phyloP scores from a whole-genome alignment of 345 rosid species.

The Microthlaspi erraticum region DNA sequence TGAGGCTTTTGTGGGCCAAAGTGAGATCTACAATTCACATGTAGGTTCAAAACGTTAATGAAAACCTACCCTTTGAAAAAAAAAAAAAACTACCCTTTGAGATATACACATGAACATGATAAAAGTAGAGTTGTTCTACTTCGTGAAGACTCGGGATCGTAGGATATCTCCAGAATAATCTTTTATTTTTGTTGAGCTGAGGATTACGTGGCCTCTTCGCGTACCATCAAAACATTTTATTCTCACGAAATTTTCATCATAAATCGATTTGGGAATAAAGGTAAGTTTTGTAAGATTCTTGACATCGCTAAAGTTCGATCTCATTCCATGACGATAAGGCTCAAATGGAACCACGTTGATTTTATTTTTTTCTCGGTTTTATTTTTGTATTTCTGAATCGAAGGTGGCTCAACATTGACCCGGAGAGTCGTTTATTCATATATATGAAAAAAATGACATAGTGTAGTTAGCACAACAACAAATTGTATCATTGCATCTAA shows the following conservation, averaged over 20 bases:
- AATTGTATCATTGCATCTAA: too few relatives aligned
- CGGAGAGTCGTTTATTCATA: conserved; percentile 23
- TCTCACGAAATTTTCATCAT: conserved; percentile 13
- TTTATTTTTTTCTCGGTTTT: not conserved
- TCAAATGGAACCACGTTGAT: conserved; percentile 11
- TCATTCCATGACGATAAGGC: conserved; percentile 37
- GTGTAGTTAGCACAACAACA: not conserved
- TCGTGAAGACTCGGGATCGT: conserved; percentile 12
- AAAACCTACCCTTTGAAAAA: too few relatives aligned
- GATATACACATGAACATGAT: too few relatives aligned
- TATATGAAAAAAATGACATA: too few relatives aligned
- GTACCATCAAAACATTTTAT: not conserved
- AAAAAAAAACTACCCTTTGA: too few relatives aligned
- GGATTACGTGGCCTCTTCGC: conserved; percentile 27
- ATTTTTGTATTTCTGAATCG: not conserved
- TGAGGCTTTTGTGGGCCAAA: too few relatives aligned
- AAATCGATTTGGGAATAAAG: conserved; percentile 21
- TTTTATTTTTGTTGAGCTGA: conserved; percentile 1
- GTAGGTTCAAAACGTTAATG: too few relatives aligned
- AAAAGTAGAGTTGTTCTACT: too few relatives aligned
- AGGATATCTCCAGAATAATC: conserved; percentile 20
- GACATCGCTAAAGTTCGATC: conserved; percentile 20
- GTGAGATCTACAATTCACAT: too few relatives aligned
- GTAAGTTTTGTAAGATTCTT: conserved; percentile 1
- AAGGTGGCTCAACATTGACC: conserved; percentile 30